Evolutionary conservation across 768 basidiomycete genomes (phyloP).

Genomic region (Inosperma sp.): DNA sequence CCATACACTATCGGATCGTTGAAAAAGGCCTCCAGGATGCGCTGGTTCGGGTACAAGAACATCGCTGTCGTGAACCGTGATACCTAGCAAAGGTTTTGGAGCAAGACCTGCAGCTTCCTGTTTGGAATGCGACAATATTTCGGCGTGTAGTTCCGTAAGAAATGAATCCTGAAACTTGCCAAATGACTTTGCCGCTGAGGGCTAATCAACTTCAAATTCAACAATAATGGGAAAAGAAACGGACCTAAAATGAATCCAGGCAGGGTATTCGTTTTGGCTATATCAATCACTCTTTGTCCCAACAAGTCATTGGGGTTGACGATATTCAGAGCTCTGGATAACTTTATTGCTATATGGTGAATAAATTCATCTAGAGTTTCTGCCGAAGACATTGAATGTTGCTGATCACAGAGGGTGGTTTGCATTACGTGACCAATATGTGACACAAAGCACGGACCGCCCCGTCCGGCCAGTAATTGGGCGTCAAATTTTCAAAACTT

Average conservation of each 20-base stretch:
- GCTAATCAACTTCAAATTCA: neutral
- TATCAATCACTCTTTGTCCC: constrained; percentile 72
- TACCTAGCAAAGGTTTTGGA: constrained; percentile 65
- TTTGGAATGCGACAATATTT: constrained; percentile 68
- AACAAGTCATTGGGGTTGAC: constrained; percentile 82
- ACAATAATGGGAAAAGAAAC: constrained; percentile 12
- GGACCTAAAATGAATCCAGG: constrained; percentile 67
- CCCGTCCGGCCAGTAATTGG: too few relatives aligned
- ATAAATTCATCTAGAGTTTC: constrained; percentile 42
- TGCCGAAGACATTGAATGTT: constrained; percentile 24
- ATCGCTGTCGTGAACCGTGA: constrained; percentile 74
- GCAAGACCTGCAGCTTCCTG: constrained; percentile 54
- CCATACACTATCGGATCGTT: constrained; percentile 60
- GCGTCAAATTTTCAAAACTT: too few relatives aligned
- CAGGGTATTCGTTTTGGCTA: constrained; percentile 64
- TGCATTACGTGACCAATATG: neutral
- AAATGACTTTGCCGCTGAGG: constrained; percentile 68
- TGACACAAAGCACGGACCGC: too few relatives aligned
- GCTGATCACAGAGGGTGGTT: neutral
- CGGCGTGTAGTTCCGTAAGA: constrained; percentile 71
- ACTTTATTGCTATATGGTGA: constrained; percentile 69
- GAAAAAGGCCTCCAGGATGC: constrained; percentile 69
- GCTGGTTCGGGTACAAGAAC: constrained; percentile 75
- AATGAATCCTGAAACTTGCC: constrained; percentile 83
- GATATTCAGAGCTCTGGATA: constrained; percentile 75